Evolutionary conservation across 202 grass and related monocot genomes (phyloP).

Genomic region (Dendrocalamus latiflorus): DNA sequence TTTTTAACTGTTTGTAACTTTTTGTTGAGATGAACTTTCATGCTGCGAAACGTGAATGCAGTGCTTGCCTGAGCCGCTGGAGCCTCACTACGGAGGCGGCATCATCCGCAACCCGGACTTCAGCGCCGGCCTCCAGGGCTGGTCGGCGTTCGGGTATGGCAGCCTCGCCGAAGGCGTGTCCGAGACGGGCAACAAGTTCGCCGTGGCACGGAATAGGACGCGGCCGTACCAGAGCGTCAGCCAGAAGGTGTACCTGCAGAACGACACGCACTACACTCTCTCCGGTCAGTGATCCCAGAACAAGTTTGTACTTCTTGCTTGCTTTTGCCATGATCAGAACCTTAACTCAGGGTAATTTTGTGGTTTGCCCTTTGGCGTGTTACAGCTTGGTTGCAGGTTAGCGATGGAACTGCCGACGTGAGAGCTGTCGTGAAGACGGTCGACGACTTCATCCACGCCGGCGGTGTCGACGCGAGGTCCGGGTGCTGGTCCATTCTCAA

Average conservation of each 20-base stretch:
- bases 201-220: slow-evolving; percentile 26
- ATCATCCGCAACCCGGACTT: slow-evolving; percentile 67
- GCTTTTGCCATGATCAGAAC: too few species aligned
- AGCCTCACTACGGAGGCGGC: slow-evolving; percentile 61
- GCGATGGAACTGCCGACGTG: too few species aligned
- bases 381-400: too few species aligned
- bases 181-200: slow-evolving; percentile 37
- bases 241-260: slow-evolving; percentile 67
- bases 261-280: too few species aligned
- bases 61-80: slow-evolving; percentile 64
- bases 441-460: too few species aligned
- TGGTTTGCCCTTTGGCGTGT: too few species aligned
- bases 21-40: not conserved
- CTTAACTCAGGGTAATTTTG: too few species aligned
- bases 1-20: not conserved
- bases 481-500: too few species aligned
- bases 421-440: too few species aligned
- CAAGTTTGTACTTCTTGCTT: too few species aligned
- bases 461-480: too few species aligned
- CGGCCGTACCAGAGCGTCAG: slow-evolving; percentile 59
- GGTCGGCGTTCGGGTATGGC: slow-evolving; percentile 46
- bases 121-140: slow-evolving; percentile 34
- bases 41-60: slow-evolving; percentile 19
- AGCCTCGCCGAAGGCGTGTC: slow-evolving; percentile 18
- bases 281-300: slow-evolving; percentile 40